Percentiles rank a stretch among this genome's conserved stretches.
phyloP scores from a whole-genome alignment of 2,329 filamentous ascomycete genomes.

The Fusarium verrucosum region DNA sequence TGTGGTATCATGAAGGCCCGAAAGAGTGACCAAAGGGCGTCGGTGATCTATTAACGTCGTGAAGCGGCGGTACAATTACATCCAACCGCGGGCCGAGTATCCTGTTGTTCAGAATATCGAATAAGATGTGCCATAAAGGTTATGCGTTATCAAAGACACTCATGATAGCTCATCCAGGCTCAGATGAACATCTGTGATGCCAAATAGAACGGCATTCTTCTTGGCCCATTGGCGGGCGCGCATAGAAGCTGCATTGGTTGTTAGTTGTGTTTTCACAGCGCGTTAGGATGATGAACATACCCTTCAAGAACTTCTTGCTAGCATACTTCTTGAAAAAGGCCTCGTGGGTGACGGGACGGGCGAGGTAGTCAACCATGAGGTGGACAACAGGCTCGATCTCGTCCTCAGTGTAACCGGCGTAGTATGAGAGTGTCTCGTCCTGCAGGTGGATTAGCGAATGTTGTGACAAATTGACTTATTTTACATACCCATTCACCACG shows the following conservation, averaged over 20 bases:
- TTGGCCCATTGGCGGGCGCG: conserved; percentile 94
- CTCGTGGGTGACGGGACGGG: conserved; percentile 88
- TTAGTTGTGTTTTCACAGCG: conserved; percentile 21
- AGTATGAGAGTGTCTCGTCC: conserved; percentile 88
- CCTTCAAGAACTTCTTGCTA: conserved; percentile 99
- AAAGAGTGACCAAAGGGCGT: conserved; percentile 34
- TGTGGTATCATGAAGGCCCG: conserved; percentile 40
- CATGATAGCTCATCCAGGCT: conserved; percentile 60
- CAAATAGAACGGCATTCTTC: conserved; percentile 71
- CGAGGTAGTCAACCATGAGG: conserved; percentile 96
- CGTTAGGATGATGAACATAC: conserved; percentile 64
- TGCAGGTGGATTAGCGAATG: conserved; percentile 52
- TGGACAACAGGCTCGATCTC: conserved; percentile 92
- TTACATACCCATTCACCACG: conserved; percentile 86
- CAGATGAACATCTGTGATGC: conserved; percentile 60
- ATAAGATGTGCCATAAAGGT: conserved; percentile 20
- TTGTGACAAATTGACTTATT: neutral
- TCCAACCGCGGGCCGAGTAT: conserved; percentile 47
- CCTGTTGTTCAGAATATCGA: conserved; percentile 39
- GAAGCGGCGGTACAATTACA: conserved; percentile 43
- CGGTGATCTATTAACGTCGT: conserved; percentile 50
- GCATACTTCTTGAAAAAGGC: conserved; percentile 99
- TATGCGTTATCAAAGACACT: conserved; percentile 20
- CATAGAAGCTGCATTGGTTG: conserved; percentile 74
- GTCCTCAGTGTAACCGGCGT: conserved; percentile 91